Conservation (phyloP, 2,329 filamentous ascomycete species). For the Aspergillus niger region DNA sequence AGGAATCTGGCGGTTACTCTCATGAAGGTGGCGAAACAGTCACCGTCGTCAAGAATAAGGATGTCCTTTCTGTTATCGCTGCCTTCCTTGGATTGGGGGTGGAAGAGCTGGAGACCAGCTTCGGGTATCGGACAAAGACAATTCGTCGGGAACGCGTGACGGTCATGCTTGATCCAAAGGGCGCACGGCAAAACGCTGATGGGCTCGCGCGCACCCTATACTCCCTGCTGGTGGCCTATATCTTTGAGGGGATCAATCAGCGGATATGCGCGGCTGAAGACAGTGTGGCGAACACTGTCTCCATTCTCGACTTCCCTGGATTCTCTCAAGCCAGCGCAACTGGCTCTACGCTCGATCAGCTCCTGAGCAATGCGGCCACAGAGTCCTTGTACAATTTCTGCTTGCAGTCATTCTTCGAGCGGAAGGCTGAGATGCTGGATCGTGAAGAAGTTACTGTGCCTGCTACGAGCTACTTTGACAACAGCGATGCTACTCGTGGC, state of each 20-base stretch:
- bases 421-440: constrained; percentile 88
- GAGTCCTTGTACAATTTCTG: constrained; percentile 93
- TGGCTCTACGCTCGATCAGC: constrained; percentile 82
- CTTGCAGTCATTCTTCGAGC: constrained; percentile 93
- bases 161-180: constrained; percentile 91
- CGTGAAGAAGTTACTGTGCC: constrained; percentile 89
- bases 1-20: constrained; percentile 95
- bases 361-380: constrained; percentile 90
- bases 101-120: constrained; percentile 78
- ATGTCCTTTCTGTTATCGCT: constrained; percentile 79
- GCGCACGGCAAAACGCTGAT: constrained; percentile 87
- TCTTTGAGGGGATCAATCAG: constrained; percentile 92
- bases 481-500: constrained; percentile 89
- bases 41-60: constrained; percentile 91
- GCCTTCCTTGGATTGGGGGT: constrained; percentile 90
- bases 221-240: constrained; percentile 87
- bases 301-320: constrained; percentile 93
- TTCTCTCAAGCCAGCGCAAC: constrained; percentile 85
- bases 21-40: constrained; percentile 87
- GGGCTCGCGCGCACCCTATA: constrained; percentile 92
- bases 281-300: constrained; percentile 86
- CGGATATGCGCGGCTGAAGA: constrained; percentile 85
- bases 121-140: constrained; percentile 96
- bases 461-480: constrained; percentile 96
- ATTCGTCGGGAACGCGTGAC: constrained; percentile 96